Base-by-base conservation (phyloP, 306 rosid genomes). In the Trichosanthes cucumerina region DNA sequence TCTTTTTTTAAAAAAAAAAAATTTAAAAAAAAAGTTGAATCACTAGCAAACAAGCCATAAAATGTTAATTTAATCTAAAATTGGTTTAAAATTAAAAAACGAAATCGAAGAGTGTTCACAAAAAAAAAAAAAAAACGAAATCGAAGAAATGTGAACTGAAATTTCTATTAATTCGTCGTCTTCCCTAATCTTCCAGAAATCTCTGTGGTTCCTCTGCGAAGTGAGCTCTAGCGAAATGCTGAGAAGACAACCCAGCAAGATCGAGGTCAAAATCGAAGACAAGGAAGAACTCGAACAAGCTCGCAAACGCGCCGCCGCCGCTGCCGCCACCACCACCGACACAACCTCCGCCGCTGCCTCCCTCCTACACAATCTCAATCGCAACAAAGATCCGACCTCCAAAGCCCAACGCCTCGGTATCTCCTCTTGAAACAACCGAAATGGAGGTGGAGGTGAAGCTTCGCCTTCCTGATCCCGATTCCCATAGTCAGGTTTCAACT, bases 281-380 rank as follows among this genome's bases (percentile, higher is more conserved):
- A 91, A 88, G 63, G 92, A 92, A 47, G 97, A 95, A 81, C 89
- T 92, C 84, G 97, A 92, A 68, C 90, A 86, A 81, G 85, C 91
- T 77, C 96, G 96, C 77, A 87, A 89, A 36, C 92, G 88, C 59
- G 75, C 75, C 85, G 57, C 83, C 79, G 8, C 87, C n/a, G 4
- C 72, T 18, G 0, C 85, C 59, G 0, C 89, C 21, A 9, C 83
- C 10, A 1, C 83, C 6, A 1, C 81, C n/a, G 2, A 57, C 69
- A 24, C 88, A 31, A 0, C 94, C 19, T 78, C 89, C 81, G 60
- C 91, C 12, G 24, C 92, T 6, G 4, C 86, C 13, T 4, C 79
- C 68, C 89, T 92, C 75, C 84, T 92, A 80, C 90, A 86, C 18
- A 91, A 87, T 24, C 83, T 92, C 82, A 93, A 92, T 84, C 82